Base-by-base conservation (phyloP, 2,329 filamentous ascomycete genomes). In the Ampelomyces quisqualis region DNA sequence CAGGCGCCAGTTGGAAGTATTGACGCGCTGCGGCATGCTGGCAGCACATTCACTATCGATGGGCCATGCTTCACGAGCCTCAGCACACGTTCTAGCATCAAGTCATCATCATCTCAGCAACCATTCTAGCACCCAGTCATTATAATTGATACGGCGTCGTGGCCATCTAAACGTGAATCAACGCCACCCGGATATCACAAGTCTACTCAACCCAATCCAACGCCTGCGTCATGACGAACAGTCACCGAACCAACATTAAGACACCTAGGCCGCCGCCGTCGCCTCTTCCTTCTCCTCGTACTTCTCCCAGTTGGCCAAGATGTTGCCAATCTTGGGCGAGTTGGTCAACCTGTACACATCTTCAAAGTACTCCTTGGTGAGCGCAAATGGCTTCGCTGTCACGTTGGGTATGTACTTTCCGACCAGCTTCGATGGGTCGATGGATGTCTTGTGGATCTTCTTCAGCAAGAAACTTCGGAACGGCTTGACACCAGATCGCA, bases 361-460 rank as follows among this genome's bases (percentile, higher is more conserved):
- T 79, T 98, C 91, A 73, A 98, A 98, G 76, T 98, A 98, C 75
- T 97, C 93, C 79, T 90, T 95, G 40, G 90, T 95, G 54, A 98
- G 77, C 69, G 90, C 89, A 68, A 98, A 98, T 11, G 93, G 93
- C 73, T 85, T 85, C 43, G 93, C 93, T 40, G 93, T 98, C 55
- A 98, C 94, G 72, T 98, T 98, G 58, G 93, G 93, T 55, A 98
- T 97, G 75, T 98, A 98, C 75, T 98, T 98, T 63, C 93, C 93
- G 56, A 98, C 80, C 63, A 98, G 75, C 79, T 97, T 97, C 69
- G 88, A 86, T 4, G 93, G 93, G 69, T 98, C 93, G 69, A 98
- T 97, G 38, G 88, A 94, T 17, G 90, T 96, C 82, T 95, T 95
- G 80, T 97, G 90, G 76, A 98, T 97, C 82, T 98, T 98, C 87